Evolutionary conservation across 352 stramenopile genomes (phyloP), one percentile per base, ranked within the genome.

Genomic region (Pythium brachiatum): DNA sequence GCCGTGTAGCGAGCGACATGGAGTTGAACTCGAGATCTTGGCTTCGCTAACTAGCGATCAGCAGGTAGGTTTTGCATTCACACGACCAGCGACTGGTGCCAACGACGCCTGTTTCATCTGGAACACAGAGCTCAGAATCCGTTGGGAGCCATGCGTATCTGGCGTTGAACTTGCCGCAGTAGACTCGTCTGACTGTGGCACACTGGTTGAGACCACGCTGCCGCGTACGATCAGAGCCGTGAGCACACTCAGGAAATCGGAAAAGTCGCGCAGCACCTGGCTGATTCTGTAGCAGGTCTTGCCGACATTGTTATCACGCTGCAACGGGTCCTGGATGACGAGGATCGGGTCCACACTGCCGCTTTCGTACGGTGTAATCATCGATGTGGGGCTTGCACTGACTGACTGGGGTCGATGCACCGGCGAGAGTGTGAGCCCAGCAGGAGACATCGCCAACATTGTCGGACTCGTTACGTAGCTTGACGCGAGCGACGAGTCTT

Each of bases 231-330:
- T 93, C 18, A 95, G 62, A 13, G 86, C 81, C 0, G 80, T 92
- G 34, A 95, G 62, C 57, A 92, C 87, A 54, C 81, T 95, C 20
- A 92, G 67, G 54, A 90, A 90, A 65, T 95, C 83, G 0, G 85
- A 91, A 23, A 95, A 92, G 18, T 92, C 81, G 27, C 81, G 78
- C 20, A 90, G 83, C 20, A 95, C 81, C 74, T 95, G 86, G 27
- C 81, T 93, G 23, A 93, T 83, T 13, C 86, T 79, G 52, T 93
- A 95, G 63, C 86, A 95, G 11, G 80, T 89, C 63, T 91, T 89
- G 31, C 86, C 86, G 1, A 95, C 81, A 46, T 95, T 95, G 66
- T 95, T 95, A 7, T 72, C 68, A 2, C 64, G 65, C 34, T 89
- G 72, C 8, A 95, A 68, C 9, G 86, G 86, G 32, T 95, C 86